Conservation (phyloP, 1,284 basidiomycete genomes). For the Naganishia sp. region DNA sequence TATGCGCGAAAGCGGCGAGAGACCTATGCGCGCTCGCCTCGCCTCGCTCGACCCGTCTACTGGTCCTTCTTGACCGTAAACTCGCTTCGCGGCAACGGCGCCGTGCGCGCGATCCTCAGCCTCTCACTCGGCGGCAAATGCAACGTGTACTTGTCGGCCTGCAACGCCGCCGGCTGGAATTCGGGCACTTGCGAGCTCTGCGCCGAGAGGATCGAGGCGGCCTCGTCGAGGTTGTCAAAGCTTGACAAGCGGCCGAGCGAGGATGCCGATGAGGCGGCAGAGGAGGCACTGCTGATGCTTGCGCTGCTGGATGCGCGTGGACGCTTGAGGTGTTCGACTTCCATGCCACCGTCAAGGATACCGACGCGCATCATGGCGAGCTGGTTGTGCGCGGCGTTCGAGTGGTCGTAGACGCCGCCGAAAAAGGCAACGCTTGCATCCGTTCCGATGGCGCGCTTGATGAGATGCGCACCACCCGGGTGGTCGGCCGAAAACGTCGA, state of each 20-base stretch:
- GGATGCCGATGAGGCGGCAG: slow-evolving; percentile 41
- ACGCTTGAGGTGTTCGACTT: slow-evolving; percentile 60
- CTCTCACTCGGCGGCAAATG: slow-evolving; percentile 52
- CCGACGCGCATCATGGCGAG: slow-evolving; percentile 90
- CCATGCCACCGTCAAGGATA: slow-evolving; percentile 73
- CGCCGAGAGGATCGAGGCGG: slow-evolving; percentile 36
- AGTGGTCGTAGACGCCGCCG: slow-evolving; percentile 90
- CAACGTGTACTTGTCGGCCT: slow-evolving; percentile 48
- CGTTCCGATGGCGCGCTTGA: slow-evolving; percentile 68
- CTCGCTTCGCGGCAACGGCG: slow-evolving; percentile 38
- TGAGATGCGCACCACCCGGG: slow-evolving; percentile 71
- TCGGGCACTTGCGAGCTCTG: slow-evolving; percentile 42
- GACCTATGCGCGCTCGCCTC: background rate
- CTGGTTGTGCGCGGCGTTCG: slow-evolving; percentile 78
- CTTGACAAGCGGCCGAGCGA: slow-evolving; percentile 31
- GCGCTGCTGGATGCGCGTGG: slow-evolving; percentile 38
- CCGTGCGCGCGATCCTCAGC: slow-evolving; percentile 44
- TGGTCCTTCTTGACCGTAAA: slow-evolving; percentile 25
- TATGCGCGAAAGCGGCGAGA: too few species aligned
- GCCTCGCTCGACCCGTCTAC: background rate
- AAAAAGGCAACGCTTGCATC: slow-evolving; percentile 92
- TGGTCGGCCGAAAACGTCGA: slow-evolving; percentile 84
- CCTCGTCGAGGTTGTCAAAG: slow-evolving; percentile 32
- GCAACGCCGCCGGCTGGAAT: slow-evolving; percentile 48
- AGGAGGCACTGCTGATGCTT: slow-evolving; percentile 45